phyloP scores from a whole-genome alignment of 2,329 filamentous ascomycete genomes.

The Colletotrichum tamarilloi region DNA sequence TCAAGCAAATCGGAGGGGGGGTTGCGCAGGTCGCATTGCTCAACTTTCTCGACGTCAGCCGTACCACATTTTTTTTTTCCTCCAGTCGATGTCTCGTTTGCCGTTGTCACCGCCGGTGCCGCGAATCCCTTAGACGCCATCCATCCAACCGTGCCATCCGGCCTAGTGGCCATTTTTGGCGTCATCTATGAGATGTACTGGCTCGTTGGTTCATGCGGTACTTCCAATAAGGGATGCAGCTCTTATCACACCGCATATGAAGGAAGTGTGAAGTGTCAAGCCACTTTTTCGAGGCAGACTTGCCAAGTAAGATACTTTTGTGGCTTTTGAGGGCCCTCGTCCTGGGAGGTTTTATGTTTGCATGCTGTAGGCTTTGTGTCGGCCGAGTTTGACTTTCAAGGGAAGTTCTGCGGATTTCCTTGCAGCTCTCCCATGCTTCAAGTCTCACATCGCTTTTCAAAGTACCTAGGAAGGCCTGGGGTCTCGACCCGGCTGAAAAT shows the following conservation, averaged over 20 bases:
- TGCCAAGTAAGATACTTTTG: background rate
- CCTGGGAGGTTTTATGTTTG: background rate
- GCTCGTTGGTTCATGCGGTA: background rate
- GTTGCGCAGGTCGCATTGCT: conserved; percentile 21
- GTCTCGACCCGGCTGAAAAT: background rate
- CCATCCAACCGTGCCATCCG: conserved; percentile 13
- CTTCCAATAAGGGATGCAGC: conserved; percentile 13
- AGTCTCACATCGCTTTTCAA: background rate
- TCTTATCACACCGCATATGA: conserved; percentile 9
- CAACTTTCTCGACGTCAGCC: conserved; percentile 12
- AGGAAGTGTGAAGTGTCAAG: background rate
- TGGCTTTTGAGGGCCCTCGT: background rate
- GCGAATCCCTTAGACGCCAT: conserved; percentile 1
- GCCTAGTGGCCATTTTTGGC: conserved; percentile 8
- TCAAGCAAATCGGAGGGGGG: conserved; percentile 7
- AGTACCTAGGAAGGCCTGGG: background rate
- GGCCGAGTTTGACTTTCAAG: background rate
- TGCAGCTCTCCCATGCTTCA: background rate
- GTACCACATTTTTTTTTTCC: background rate
- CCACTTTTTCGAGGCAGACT: conserved; percentile 1
- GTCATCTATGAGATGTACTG: conserved; percentile 11
- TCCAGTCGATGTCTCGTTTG: background rate
- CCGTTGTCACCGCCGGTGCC: conserved; percentile 20
- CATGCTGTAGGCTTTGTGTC: background rate
- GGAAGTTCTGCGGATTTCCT: background rate